phyloP scores from a whole-genome alignment of 371 early-diverging fungal species.

The Mucor lusitanicus region DNA sequence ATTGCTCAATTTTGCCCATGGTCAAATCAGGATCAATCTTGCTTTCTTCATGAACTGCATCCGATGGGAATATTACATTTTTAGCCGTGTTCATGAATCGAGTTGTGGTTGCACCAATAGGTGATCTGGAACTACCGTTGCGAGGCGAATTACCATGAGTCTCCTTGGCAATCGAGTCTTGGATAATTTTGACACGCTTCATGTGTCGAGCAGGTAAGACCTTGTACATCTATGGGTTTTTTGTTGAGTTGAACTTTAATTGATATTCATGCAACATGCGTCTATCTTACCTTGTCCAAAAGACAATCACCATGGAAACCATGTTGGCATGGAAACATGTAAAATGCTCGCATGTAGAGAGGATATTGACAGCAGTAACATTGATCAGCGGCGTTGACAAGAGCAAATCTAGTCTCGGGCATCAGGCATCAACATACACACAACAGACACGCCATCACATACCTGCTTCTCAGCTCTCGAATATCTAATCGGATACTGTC shows the following conservation, averaged over 20 bases:
- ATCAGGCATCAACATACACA: too few species aligned
- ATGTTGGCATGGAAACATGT: constrained; percentile 95
- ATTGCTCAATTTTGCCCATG: constrained; percentile 67
- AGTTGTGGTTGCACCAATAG: constrained; percentile 27
- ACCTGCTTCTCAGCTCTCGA: constrained; percentile 72
- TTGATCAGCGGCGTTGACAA: constrained; percentile 76
- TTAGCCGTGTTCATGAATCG: constrained; percentile 47
- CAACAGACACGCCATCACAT: neutral
- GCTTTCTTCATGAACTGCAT: constrained; percentile 21
- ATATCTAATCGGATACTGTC: constrained; percentile 84
- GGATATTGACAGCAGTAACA: constrained; percentile 81
- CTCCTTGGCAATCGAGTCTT: constrained; percentile 57
- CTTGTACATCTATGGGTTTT: constrained; percentile 32
- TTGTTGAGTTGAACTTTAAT: neutral
- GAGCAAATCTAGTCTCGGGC: constrained; percentile 61
- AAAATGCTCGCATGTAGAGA: constrained; percentile 84
- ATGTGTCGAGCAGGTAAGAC: constrained; percentile 37
- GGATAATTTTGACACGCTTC: constrained; percentile 49
- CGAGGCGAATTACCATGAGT: constrained; percentile 14
- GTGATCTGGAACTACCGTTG: neutral
- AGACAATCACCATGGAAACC: constrained; percentile 91
- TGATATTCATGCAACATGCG: neutral
- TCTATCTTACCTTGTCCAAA: constrained; percentile 56
- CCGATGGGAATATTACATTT: constrained; percentile 30
- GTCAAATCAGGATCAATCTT: constrained; percentile 70